Evolutionary conservation across 73 alveolate species (phyloP).

Genomic region (Halteria grandinella): DNA sequence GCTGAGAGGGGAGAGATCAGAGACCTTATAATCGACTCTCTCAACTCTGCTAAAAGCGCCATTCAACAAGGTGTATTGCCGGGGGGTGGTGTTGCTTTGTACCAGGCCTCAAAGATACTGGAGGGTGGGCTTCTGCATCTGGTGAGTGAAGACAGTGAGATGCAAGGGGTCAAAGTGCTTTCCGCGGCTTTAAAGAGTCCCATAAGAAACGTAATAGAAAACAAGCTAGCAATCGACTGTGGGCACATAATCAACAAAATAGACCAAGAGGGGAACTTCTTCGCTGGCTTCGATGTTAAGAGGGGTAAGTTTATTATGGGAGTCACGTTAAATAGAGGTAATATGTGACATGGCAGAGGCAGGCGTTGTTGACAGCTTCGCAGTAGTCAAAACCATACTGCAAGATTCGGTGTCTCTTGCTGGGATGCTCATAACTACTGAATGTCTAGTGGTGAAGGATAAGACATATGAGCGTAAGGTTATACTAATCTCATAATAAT

Average conservation of each 20-base stretch:
- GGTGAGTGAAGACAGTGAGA: slow-evolving; percentile 54
- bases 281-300: slow-evolving; percentile 55
- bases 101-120: slow-evolving; percentile 74
- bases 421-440: slow-evolving; percentile 64
- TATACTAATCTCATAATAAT: not conserved
- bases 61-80: slow-evolving; percentile 84
- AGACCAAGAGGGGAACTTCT: slow-evolving; percentile 17
- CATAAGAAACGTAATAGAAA: slow-evolving; percentile 30
- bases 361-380: slow-evolving; percentile 67
- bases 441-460: slow-evolving; percentile 55
- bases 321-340: not conserved
- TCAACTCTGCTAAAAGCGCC: slow-evolving; percentile 87
- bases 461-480: slow-evolving; percentile 53
- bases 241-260: slow-evolving; percentile 53
- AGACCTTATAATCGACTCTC: slow-evolving; percentile 87
- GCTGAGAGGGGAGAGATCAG: slow-evolving; percentile 81
- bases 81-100: slow-evolving; percentile 90
- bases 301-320: not conserved
- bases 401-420: slow-evolving; percentile 66
- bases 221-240: slow-evolving; percentile 24
- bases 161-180: slow-evolving; percentile 62
- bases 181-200: slow-evolving; percentile 56
- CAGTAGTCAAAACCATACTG: slow-evolving; percentile 51
- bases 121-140: slow-evolving; percentile 47
- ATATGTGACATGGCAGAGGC: slow-evolving; percentile 64